phyloP scores from a whole-genome alignment of 305 asterid species.

The Solanum aculeatissimum region DNA sequence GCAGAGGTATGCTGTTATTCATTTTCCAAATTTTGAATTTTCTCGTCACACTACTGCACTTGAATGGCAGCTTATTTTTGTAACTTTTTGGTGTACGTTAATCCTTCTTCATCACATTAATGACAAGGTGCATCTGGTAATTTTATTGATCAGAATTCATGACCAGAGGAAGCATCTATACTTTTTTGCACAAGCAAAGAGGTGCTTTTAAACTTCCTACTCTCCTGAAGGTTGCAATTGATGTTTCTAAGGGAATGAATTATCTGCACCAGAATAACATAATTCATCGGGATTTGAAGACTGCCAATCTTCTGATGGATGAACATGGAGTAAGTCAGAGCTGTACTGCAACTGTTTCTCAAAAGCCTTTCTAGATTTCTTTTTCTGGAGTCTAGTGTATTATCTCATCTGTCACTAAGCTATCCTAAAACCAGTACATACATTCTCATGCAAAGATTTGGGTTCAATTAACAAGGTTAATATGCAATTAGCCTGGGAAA shows the following conservation, averaged over 20 bases:
- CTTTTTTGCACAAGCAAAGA: conserved; percentile 25
- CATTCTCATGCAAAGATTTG: neutral
- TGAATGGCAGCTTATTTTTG: neutral
- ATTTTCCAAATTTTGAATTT: neutral
- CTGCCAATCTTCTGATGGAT: conserved; percentile 47
- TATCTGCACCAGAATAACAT: conserved; percentile 42
- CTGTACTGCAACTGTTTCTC: neutral
- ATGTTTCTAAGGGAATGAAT: conserved; percentile 38
- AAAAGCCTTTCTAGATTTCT: neutral
- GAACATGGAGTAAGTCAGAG: conserved; percentile 30
- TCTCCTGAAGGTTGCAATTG: conserved; percentile 33
- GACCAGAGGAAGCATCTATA: conserved; percentile 33
- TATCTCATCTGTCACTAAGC: neutral
- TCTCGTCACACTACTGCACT: neutral
- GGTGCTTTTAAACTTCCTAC: conserved; percentile 28
- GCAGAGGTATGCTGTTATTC: neutral
- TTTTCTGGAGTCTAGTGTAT: neutral
- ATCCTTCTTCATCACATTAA: neutral
- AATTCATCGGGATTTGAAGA: conserved; percentile 38
- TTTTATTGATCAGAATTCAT: conserved; percentile 25
- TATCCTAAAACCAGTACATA: neutral
- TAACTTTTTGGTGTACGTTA: neutral
- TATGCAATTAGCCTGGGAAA: neutral
- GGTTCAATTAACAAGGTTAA: neutral
- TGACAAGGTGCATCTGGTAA: neutral